phyloP scores from a whole-genome alignment of 805 yeast species.

The Maudiozyma bulderi region DNA sequence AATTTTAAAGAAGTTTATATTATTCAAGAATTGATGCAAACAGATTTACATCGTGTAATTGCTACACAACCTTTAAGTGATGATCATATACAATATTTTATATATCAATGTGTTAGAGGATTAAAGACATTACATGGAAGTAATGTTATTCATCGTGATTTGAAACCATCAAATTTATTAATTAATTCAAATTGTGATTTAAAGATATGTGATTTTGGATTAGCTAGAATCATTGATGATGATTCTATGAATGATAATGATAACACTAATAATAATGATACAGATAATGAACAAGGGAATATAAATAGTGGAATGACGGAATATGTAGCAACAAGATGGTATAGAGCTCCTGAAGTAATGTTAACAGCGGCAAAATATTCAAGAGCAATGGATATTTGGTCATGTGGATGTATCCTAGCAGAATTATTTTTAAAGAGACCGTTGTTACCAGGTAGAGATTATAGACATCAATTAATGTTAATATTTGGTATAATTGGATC shows the following conservation, averaged over 20 bases:
- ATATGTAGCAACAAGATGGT: slow-evolving; percentile 97
- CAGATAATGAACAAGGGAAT: slow-evolving; percentile 9
- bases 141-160: slow-evolving; percentile 87
- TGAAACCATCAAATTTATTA: slow-evolving; percentile 81
- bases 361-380: slow-evolving; percentile 87
- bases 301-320: slow-evolving; percentile 58
- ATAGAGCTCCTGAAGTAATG: slow-evolving; percentile 97
- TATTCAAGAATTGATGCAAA: slow-evolving; percentile 81
- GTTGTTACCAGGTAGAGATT: slow-evolving; percentile 88
- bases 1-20: slow-evolving; percentile 79
- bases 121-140: slow-evolving; percentile 86
- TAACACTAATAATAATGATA: slow-evolving; percentile 23
- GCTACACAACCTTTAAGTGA: slow-evolving; percentile 75
- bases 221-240: slow-evolving; percentile 45
- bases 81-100: slow-evolving; percentile 89
- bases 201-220: slow-evolving; percentile 89
- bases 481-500: slow-evolving; percentile 84
- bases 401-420: slow-evolving; percentile 91
- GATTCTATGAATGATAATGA: slow-evolving; percentile 6
- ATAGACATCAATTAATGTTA: slow-evolving; percentile 79
- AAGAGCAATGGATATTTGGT: slow-evolving; percentile 93
- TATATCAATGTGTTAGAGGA: slow-evolving; percentile 85
- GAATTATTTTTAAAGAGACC: slow-evolving; percentile 83
- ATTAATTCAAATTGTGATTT: slow-evolving; percentile 89
- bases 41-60: slow-evolving; percentile 75